Base-by-base conservation (phyloP, 208 protist species). In the Crithidia acanthocephali region DNA sequence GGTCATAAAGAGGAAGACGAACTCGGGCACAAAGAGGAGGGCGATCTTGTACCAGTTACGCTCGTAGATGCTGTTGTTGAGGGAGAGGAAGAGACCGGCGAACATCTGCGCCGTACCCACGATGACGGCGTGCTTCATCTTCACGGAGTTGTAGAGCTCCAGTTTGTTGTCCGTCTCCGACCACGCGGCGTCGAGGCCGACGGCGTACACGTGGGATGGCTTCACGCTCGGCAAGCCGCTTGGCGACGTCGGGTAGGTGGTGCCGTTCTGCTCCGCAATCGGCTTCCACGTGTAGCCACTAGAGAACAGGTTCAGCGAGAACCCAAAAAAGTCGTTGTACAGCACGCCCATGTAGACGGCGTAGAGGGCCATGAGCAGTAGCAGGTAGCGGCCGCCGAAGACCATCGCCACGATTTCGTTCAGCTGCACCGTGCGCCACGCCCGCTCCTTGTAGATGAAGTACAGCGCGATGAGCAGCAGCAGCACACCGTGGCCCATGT, bases 111-210 rank as follows among this genome's bases (percentile, higher is more conserved):
- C 59, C 0, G 99, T 88, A 37, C 98, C 98, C 66, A 98, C 84
- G 40, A 99, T 88, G 32, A 99, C 92, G 35, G 98, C 94, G 45
- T 98, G 84, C 83, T 99, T 99, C 99, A 99, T 99, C 84, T 99
- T 99, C 68, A 99, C 87, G 20, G 95, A 98, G 90, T 99, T 99
- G 79, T 97, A 97, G 78, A 98, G 99, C 33, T 94, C 90, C 20
- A 99, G 83, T 71, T 99, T 97, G 79, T 99, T 99, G 18, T 97
- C 87, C 33, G 96, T 88, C 65, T 94, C 95, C 8, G 82, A 78
- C 95, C 95, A 98, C 33, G 86, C 87, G 18, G 87, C 83, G 69
- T 98, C 95, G 27, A 98, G 65, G 28, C 95, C 93, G 65, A 97
- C 73, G 15, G 82, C 74, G 52, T 88, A 88, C 25, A 84, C 72